Conservation (phyloP, 257 asterid species). For the Scutellaria minor region DNA sequence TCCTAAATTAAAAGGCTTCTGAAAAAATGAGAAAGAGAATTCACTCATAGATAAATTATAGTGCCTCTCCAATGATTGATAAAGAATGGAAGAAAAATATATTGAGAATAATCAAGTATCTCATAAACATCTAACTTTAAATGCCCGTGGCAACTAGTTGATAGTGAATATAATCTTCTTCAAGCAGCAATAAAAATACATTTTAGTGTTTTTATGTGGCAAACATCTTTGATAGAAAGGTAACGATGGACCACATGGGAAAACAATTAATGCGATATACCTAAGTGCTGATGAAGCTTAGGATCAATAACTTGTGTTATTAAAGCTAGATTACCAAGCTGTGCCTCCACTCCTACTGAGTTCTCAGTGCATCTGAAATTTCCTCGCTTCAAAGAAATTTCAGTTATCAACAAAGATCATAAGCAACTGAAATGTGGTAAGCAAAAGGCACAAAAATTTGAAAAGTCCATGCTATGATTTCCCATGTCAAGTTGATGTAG, state of each 20-base stretch:
- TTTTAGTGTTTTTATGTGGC: constrained; percentile 8
- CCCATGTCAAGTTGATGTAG: constrained; percentile 2
- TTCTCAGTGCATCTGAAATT: constrained; percentile 94
- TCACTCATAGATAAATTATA: constrained; percentile 9
- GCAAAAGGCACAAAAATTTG: background rate
- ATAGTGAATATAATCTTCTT: constrained; percentile 7
- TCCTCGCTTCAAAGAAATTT: constrained; percentile 74
- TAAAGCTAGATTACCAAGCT: constrained; percentile 83
- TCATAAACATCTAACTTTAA: background rate
- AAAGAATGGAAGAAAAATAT: constrained; percentile 4
- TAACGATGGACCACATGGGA: constrained; percentile 12
- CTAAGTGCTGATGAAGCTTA: constrained; percentile 94
- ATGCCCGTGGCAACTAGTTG: background rate
- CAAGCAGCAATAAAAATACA: background rate
- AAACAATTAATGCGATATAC: constrained; percentile 45
- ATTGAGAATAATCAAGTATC: constrained; percentile 14
- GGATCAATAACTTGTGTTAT: constrained; percentile 90
- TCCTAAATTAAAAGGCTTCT: background rate
- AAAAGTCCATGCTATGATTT: constrained; percentile 11
- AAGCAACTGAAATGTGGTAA: constrained; percentile 36
- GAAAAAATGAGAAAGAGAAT: background rate
- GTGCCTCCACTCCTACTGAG: constrained; percentile 89
- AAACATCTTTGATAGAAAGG: constrained; percentile 16
- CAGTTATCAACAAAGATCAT: constrained; percentile 40
- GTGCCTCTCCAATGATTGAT: background rate